Evolutionary conservation across 108 stramenopile genomes (phyloP).

Genomic region (Conticribra weissflogii): DNA sequence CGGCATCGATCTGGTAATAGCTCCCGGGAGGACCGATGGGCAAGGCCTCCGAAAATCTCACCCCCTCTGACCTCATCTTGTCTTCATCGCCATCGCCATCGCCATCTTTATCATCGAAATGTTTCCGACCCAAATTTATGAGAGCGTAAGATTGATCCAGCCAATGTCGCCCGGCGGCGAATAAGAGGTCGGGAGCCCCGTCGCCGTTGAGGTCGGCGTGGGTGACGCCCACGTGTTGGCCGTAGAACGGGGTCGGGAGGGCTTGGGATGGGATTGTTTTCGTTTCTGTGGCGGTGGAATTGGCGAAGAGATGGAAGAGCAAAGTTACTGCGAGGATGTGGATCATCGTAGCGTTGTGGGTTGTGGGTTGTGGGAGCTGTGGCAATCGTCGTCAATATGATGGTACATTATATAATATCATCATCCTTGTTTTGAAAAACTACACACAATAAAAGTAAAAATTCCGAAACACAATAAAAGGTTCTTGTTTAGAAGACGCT

Average conservation of each 20-base stretch:
- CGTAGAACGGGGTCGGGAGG: slow-evolving; percentile 13
- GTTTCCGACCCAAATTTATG: slow-evolving; percentile 13
- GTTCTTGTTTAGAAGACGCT: too few species aligned
- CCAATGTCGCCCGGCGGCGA: slow-evolving; percentile 22
- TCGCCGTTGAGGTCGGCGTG: slow-evolving; percentile 5
- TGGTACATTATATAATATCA: too few species aligned
- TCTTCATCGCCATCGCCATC: not conserved
- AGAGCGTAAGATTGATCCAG: slow-evolving; percentile 25
- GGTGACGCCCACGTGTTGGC: slow-evolving; percentile 13
- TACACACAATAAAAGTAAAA: too few species aligned
- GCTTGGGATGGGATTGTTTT: slow-evolving; percentile 3
- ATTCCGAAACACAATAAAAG: too few species aligned
- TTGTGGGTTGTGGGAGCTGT: too few species aligned
- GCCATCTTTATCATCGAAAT: not conserved
- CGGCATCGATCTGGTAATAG: slow-evolving; percentile 17
- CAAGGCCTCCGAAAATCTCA: slow-evolving; percentile 10
- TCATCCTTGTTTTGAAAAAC: too few species aligned
- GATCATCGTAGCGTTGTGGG: too few species aligned
- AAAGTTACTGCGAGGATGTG: not conserved
- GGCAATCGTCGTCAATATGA: too few species aligned
- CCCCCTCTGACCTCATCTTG: not conserved
- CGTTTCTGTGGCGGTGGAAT: not conserved
- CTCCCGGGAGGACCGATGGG: slow-evolving; percentile 15
- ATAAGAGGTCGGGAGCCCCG: slow-evolving; percentile 13
- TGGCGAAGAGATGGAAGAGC: not conserved